Conservation (phyloP, 2,329 filamentous ascomycete genomes). For the Colletotrichum coccodes region DNA sequence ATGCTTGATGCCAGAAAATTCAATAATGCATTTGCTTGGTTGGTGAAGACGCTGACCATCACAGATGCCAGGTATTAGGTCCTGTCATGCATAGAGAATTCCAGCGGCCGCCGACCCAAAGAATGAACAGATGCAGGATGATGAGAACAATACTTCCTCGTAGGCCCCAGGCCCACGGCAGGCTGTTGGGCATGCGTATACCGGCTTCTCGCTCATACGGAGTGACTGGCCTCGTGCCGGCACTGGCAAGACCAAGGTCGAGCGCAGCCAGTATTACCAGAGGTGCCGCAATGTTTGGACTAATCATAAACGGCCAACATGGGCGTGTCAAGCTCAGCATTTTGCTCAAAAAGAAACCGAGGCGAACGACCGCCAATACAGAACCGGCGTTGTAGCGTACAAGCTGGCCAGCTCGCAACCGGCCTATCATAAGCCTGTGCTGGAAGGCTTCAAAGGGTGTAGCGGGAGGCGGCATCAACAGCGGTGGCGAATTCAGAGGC, state of each 20-base stretch:
- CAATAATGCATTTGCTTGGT: not conserved
- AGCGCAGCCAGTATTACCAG: constrained; percentile 75
- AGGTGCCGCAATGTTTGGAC: constrained; percentile 71
- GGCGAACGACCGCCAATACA: constrained; percentile 56
- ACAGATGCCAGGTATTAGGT: constrained; percentile 16
- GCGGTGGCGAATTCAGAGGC: constrained; percentile 46
- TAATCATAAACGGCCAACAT: constrained; percentile 79
- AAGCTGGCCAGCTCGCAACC: constrained; percentile 47
- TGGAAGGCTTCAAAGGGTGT: constrained; percentile 45
- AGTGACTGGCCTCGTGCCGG: not conserved
- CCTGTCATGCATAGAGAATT: constrained; percentile 43
- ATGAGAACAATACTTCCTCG: constrained; percentile 44
- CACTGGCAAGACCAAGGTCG: constrained; percentile 62
- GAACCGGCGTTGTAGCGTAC: constrained; percentile 40
- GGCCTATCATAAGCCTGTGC: constrained; percentile 46
- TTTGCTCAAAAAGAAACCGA: constrained; percentile 76
- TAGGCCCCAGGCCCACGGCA: constrained; percentile 41
- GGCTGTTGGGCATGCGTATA: not conserved
- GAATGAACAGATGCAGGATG: constrained; percentile 43
- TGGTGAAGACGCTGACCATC: not conserved
- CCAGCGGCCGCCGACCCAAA: constrained; percentile 48
- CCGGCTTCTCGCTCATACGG: not conserved
- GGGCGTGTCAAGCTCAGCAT: constrained; percentile 71
- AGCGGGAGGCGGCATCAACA: constrained; percentile 62
- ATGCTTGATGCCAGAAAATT: not conserved